Base-by-base conservation (phyloP, 176 grass and related monocot genomes). In the Cenchrus purpureus region DNA sequence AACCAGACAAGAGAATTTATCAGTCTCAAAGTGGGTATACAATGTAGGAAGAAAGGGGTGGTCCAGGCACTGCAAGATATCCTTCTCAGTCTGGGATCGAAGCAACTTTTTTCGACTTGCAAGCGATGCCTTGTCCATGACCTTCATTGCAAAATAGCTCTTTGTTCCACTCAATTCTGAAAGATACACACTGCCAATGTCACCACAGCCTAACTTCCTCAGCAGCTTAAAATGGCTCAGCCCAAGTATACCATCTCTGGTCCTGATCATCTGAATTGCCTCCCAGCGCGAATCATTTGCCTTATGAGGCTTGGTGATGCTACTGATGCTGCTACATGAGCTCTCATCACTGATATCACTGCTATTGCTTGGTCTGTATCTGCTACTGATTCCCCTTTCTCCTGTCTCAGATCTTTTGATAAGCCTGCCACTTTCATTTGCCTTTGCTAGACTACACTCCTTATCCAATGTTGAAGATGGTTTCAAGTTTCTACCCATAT, bases 111-210 rank as follows among this genome's bases (percentile, higher is more conserved):
- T 96, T 10, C 91, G 89, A 78, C 88, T 89, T 42, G 91, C 87
- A 77, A 93, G 91, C 0, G 80, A 87, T 12, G 76, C 86, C 86
- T 96, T 96, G 76, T 96, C 94, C 91, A 96, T 96, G 57, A 93
- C 90, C 85, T 95, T 95, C 90, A 95, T 95, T 43, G 88, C 91
- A 87, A 96, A 96, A 89, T 93, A 93, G 70, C 77, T 93, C 79
- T 89, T 93, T 37, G 94, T 91, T 65, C 86, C 91, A 89, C 19
- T 93, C 53, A 96, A 78, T 40, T 96, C 94, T 32, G 94, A 93
- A 72, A 96, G 88, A 78, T 96, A 93, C 45, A 96, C 94, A 29
- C 91, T 93, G n/a, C 94, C 94, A 2, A 96, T 96, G 49, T 96
- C 94, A n/a, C 94, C 94, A 15, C 91, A 89, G 31, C 94, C 94